phyloP scores from a whole-genome alignment of 2,329 filamentous ascomycete species.

The Calonectria honghensis region DNA sequence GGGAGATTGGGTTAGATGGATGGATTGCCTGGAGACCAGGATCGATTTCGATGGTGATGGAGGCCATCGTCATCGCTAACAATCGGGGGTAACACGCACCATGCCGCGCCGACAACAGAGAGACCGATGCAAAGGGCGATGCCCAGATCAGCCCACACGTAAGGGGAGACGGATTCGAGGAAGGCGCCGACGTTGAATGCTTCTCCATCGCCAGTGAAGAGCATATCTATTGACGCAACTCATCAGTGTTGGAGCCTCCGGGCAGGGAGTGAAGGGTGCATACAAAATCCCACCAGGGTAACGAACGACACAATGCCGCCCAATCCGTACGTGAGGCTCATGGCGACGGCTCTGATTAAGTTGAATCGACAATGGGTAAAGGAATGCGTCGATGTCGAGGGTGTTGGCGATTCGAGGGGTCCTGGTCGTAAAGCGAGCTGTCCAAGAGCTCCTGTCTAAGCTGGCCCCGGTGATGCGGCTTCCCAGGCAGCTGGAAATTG shows the following conservation, averaged over 20 bases:
- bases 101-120: conserved; percentile 97
- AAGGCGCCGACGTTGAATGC: conserved; percentile 97
- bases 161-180: conserved; percentile 94
- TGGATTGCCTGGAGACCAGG: conserved; percentile 18
- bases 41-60: conserved; percentile 24
- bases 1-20: conserved; percentile 48
- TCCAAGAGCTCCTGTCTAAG: conserved; percentile 55
- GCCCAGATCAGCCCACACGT: conserved; percentile 92
- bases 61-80: conserved; percentile 29
- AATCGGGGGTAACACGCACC: conserved; percentile 74
- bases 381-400: conserved; percentile 42
- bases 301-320: conserved; percentile 81
- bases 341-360: conserved; percentile 63
- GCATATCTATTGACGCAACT: conserved; percentile 83
- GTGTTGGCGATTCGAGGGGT: conserved; percentile 39
- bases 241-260: conserved; percentile 42
- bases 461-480: conserved; percentile 51
- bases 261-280: conserved; percentile 60
- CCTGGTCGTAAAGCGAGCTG: conserved; percentile 48
- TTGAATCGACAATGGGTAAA: conserved; percentile 48
- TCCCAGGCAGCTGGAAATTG: conserved; percentile 51
- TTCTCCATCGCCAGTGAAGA: conserved; percentile 97
- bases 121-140: conserved; percentile 96
- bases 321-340: conserved; percentile 84
- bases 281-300: conserved; percentile 86